Base-by-base conservation (phyloP, 2,329 filamentous ascomycete genomes). In the Rhinocladiella mackenziei region DNA sequence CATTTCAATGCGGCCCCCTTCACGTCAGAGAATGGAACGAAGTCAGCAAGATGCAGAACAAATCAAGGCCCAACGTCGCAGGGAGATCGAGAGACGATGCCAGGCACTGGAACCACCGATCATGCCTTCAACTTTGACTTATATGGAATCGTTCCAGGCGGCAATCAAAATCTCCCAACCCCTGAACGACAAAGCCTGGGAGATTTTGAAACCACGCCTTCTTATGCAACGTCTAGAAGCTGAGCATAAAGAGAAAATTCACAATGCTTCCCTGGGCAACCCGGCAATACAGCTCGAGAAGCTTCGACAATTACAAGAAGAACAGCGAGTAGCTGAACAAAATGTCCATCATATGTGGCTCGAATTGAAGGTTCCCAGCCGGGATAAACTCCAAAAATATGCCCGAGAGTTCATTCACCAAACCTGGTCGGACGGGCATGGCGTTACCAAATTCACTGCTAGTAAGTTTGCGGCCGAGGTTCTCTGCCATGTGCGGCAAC, bases 81-180 rank as follows among this genome's bases (percentile, higher is more conserved):
- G 72, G 10, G 85, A 88, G 55, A 89, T 91, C 57, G 83, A 89
- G 62, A 75, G 75, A 39, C 77, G 84, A 19, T 86, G 83, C 58
- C 66, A 76, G 61, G 70, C 76, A 35, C 72, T 91, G 36, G 65
- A 80, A 22, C 84, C 84, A 18, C 82, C 85, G 1, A 68, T 91
- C 44, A 66, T 70, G 36, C 66, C 80, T 28, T 73, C 72, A 53
- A 71, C 85, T 30, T 69, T 89, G 45, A 74, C 75, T 43, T 80
- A 83, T 58, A 85, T 88, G 64, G 76, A 84, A 34, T 80, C 84
- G 1, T 91, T 88, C 62, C 78, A 83, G 58, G 83, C 83, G 26
- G 81, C 86, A 20, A 75, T 85, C 33, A 78, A 86, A 51, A 83
- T 87, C 26, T 76, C 77, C 7, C 73, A 77, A 17, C 80, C 81